A percentile compares a stretch with the other conserved stretches of the same genome.
Conservation (phyloP, 371 early-diverging fungal species). For the Syncephalastrum monosporum region DNA sequence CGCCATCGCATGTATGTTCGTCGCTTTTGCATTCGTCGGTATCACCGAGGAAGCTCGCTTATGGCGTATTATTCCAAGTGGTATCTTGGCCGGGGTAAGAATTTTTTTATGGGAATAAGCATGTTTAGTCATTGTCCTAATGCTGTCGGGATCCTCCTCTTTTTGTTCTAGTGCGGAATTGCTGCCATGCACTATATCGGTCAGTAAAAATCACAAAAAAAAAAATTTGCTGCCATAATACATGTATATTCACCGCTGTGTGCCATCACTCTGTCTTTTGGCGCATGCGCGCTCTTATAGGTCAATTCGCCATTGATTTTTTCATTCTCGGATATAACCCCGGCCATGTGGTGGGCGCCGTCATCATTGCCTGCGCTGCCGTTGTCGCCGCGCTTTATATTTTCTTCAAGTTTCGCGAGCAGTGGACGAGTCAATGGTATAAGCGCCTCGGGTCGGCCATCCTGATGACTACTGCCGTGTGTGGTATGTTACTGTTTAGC, state of each 20-base stretch:
- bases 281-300: conserved; percentile 11
- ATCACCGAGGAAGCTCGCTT: conserved; percentile 38
- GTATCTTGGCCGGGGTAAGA: conserved; percentile 44
- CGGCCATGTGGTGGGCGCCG: conserved; percentile 28
- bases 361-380: conserved; percentile 34
- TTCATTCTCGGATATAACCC: conserved; percentile 25
- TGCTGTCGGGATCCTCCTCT: too few relatives aligned
- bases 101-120: background rate
- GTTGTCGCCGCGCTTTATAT: conserved; percentile 36
- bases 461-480: conserved; percentile 42
- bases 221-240: too few relatives aligned
- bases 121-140: conserved; percentile 3
- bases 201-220: conserved; percentile 7
- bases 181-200: conserved; percentile 47
- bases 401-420: conserved; percentile 46
- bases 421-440: conserved; percentile 49
- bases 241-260: background rate
- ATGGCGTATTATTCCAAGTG: conserved; percentile 36
- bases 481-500: conserved; percentile 25
- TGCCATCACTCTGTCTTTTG: background rate
- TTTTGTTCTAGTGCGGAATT: conserved; percentile 31
- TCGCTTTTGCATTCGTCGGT: conserved; percentile 43
- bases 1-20: conserved; percentile 38
- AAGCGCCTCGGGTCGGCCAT: conserved; percentile 42
- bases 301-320: conserved; percentile 44